Base-by-base conservation (phyloP, 179 eudicot genomes). In the Beta lomatogona region DNA sequence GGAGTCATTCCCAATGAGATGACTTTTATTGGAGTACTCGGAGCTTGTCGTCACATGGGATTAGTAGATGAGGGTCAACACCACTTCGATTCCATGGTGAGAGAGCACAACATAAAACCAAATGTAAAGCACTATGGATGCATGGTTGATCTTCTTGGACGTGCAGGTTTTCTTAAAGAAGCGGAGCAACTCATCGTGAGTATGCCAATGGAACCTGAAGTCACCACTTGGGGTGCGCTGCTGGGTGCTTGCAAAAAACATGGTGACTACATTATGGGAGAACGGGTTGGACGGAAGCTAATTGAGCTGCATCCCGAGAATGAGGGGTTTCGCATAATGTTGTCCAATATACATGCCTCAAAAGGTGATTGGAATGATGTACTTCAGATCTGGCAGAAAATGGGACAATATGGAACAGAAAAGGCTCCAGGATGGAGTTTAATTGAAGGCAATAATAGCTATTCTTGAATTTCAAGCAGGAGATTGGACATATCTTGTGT, bases 371-470 rank as follows among this genome's bases (percentile, higher is more conserved):
- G 67, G 67, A 22, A 10, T 22, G 67, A 22, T 63, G 67, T 22
- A 63, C 67, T 63, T 63, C 36, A 63, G 31, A 63, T 63, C 67
- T 63, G 67, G 67, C 67, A 22, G 11, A 22, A 63, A 63, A 63
- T 21, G 67, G 36, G 36, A 10, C 13, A 21, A 10, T 22, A 10
- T 63, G 67, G 67, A 21, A 11, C 31, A 63, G 67, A 63, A 21
- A 63, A 63, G 9, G 10, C 67, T 63, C 67, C 67, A 22, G 31
- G 36, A 0, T 63, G 67, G 67, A 10, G 15, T 14, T 22, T 63
- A 22, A 63, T 63, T 63, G 36, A 63, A 10, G 67, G 31, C 31
- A 36, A 36, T 36, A 61, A 9, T 61, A 22, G 66, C 11, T 61
- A 22, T 21, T 9, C 31, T n/a, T 61, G 66, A 61, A 5, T 59